These are phyloP conservation scores for Bacidia rubella DNA, from an alignment of 495 filamentous ascomycete species.

Conservation along the genomic window DNA sequence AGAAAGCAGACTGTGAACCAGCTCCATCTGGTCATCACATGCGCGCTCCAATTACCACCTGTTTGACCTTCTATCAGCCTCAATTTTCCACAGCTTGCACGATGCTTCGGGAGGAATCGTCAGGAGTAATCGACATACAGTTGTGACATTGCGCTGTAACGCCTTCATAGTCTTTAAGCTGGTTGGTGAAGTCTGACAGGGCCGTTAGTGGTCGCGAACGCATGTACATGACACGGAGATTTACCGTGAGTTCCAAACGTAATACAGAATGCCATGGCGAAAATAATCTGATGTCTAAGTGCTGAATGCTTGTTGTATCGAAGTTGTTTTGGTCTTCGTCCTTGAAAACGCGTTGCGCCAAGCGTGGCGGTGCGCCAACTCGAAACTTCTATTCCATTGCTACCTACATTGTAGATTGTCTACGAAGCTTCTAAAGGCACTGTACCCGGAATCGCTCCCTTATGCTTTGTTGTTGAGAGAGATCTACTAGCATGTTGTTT, in stretches of 20 bases:
- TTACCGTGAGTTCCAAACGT: slow-evolving; percentile 43
- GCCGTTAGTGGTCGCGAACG: slow-evolving; percentile 9
- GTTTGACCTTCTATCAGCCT: not conserved
- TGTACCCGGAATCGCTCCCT: no score
- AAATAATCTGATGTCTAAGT: not conserved
- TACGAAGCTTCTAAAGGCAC: no score
- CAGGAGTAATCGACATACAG: slow-evolving; percentile 24
- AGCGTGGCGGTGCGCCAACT: no score
- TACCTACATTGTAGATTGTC: no score
- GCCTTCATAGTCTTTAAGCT: slow-evolving; percentile 40
- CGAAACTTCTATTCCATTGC: no score
- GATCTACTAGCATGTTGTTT: no score
- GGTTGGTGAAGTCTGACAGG: slow-evolving; percentile 35
- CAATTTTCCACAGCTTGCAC: not conserved
- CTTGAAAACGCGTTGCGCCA: no score
- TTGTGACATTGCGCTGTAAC: slow-evolving; percentile 43
- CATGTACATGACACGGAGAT: slow-evolving; percentile 2
- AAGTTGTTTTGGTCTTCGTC: no score
- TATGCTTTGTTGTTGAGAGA: no score
- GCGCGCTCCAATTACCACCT: slow-evolving; percentile 40
- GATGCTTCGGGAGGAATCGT: not conserved
- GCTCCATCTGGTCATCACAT: slow-evolving; percentile 39
- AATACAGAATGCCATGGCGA: slow-evolving; percentile 39
- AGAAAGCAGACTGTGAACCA: slow-evolving; percentile 44
- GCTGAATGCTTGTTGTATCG: no score